These are phyloP conservation scores for Daldinia eschscholtzii DNA, from an alignment of 2,329 filamentous ascomycete genomes.

Conservation along the genomic window DNA sequence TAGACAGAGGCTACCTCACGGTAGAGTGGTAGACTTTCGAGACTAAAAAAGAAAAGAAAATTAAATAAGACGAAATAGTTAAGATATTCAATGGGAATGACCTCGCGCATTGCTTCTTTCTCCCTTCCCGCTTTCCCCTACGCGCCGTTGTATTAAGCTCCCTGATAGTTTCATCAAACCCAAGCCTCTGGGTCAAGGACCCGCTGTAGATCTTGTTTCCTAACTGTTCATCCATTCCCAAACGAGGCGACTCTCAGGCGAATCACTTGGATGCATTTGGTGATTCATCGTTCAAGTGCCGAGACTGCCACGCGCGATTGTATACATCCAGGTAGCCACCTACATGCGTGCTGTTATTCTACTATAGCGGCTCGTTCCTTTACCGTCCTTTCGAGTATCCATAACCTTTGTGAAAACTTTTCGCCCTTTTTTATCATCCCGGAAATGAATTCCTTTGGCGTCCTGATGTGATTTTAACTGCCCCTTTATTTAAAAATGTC, in stretches of 20 bases:
- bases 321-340: background rate
- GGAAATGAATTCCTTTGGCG: background rate
- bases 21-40: constrained; percentile 20
- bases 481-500: background rate
- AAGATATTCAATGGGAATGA: constrained; percentile 11
- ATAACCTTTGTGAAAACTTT: background rate
- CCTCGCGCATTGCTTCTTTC: background rate
- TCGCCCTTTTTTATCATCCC: background rate
- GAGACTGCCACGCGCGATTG: background rate
- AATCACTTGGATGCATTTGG: background rate
- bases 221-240: background rate
- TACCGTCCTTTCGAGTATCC: background rate
- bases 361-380: background rate
- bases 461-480: background rate
- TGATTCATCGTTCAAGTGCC: background rate
- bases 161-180: constrained; percentile 2
- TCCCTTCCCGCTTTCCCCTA: background rate
- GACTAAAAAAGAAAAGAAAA: background rate
- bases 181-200: background rate
- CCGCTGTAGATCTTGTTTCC: background rate
- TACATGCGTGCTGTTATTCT: background rate
- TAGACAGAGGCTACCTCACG: background rate
- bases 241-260: background rate
- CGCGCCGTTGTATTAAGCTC: constrained; percentile 37
- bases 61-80: background rate